Conservation (phyloP, 2,329 filamentous ascomycete species). For the Verticillium albo-atrum region DNA sequence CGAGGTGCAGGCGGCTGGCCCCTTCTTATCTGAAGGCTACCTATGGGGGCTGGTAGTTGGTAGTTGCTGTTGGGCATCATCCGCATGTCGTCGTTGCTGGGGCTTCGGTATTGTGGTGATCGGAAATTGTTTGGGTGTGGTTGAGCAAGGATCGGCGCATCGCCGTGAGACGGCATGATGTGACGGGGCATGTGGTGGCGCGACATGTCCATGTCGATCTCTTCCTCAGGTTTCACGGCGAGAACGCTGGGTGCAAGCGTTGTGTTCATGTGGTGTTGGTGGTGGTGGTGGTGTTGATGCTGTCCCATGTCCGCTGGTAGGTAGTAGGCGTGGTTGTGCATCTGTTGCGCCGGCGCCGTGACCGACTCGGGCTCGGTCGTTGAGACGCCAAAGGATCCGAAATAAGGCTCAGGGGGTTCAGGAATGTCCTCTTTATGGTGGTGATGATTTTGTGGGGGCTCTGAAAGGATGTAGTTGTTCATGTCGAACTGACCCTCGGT, state of each 20-base stretch:
- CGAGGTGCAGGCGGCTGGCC: background rate
- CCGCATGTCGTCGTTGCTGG: background rate
- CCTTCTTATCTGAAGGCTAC: background rate
- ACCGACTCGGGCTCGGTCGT: background rate
- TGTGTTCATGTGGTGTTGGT: background rate
- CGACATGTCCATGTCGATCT: background rate
- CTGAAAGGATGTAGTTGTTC: constrained; percentile 28
- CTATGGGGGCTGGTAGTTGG: background rate
- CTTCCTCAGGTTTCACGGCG: background rate
- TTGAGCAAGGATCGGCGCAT: background rate
- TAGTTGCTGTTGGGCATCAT: background rate
- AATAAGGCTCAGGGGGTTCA: constrained; percentile 29
- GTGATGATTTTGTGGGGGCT: constrained; percentile 15
- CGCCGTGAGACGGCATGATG: background rate
- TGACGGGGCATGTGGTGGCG: background rate
- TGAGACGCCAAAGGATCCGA: constrained; percentile 30
- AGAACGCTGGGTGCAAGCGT: constrained; percentile 2
- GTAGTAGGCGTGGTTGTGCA: constrained; percentile 12
- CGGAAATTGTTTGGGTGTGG: background rate
- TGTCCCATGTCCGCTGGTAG: background rate
- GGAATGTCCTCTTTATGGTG: constrained; percentile 27
- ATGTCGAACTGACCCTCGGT: constrained; percentile 32
- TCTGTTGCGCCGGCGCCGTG: constrained; percentile 7
- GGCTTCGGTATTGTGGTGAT: background rate
- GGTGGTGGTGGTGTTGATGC: background rate